A percentile compares a stretch with the other conserved stretches of the same genome.
phyloP scores from a whole-genome alignment of 345 rosid species.

The Trapa incisa region DNA sequence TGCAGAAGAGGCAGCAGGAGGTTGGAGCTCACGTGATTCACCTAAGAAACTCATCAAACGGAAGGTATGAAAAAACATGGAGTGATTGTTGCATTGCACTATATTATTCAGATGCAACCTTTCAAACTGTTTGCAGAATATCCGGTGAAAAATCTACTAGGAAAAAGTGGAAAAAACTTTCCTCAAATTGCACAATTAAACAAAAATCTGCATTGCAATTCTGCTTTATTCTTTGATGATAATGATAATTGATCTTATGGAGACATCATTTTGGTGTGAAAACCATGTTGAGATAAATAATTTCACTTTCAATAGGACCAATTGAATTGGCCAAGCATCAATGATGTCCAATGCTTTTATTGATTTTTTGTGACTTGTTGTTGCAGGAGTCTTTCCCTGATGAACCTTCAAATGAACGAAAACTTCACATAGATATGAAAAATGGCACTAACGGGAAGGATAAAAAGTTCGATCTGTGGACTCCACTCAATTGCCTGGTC shows the following conservation, averaged over 20 bases:
- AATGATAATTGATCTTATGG: neutral
- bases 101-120: neutral
- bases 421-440: slow-evolving; percentile 14
- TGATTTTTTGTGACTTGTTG: neutral
- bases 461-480: slow-evolving; percentile 53
- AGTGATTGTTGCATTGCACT: neutral
- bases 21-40: slow-evolving; percentile 44
- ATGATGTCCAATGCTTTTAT: neutral
- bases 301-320: no score
- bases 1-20: slow-evolving; percentile 24
- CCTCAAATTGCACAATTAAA: no score
- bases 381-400: slow-evolving; percentile 32
- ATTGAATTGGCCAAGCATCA: no score
- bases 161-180: no score
- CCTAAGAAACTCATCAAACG: slow-evolving; percentile 24
- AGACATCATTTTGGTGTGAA: neutral
- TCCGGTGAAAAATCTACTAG: no score
- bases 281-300: neutral
- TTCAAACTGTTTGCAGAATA: neutral
- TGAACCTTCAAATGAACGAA: slow-evolving; percentile 21
- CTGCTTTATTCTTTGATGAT: no score
- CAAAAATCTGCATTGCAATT: no score
- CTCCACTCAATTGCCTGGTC: slow-evolving; percentile 60
- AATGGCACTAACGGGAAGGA: slow-evolving; percentile 28
- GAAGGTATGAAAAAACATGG: slow-evolving; percentile 30